Conservation (phyloP, 1,284 basidiomycete genomes). For the Ceratobasidium sp. region DNA sequence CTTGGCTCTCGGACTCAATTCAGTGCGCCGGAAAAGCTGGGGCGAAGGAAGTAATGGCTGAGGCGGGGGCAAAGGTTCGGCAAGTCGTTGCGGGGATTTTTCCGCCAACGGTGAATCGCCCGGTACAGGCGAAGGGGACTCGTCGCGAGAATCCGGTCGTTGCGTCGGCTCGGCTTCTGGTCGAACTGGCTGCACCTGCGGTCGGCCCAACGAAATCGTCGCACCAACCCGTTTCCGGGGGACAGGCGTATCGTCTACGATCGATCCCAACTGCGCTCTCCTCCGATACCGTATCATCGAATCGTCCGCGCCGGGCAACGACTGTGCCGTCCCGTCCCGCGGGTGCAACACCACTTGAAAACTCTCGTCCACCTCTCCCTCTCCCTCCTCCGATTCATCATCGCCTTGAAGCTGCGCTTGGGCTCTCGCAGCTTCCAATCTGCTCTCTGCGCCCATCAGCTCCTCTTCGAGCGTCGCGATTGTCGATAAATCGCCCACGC, state of each 20-base stretch:
- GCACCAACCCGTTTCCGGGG: slow-evolving; percentile 3
- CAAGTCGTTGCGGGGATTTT: neutral
- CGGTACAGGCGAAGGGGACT: slow-evolving; percentile 28
- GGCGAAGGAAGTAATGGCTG: neutral
- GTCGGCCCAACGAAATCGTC: neutral
- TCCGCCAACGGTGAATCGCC: slow-evolving; percentile 24
- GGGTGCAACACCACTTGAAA: slow-evolving; percentile 37
- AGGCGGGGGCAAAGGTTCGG: neutral
- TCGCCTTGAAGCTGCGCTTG: neutral
- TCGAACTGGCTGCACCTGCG: neutral
- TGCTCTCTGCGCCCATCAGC: slow-evolving; percentile 19
- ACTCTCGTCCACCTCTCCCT: slow-evolving; percentile 18
- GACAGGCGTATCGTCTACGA: slow-evolving; percentile 34
- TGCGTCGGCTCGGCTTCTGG: neutral
- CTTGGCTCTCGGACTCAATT: neutral
- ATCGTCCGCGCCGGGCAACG: slow-evolving; percentile 24
- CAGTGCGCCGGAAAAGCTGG: neutral
- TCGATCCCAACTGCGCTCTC: neutral
- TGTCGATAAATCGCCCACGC: slow-evolving; percentile 10
- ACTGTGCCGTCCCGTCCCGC: slow-evolving; percentile 1
- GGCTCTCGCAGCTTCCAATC: slow-evolving; percentile 31
- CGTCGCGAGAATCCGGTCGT: slow-evolving; percentile 1
- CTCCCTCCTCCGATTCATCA: neutral
- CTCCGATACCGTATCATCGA: slow-evolving; percentile 28
- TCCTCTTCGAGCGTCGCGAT: slow-evolving; percentile 37